Percentiles rank a stretch among this genome's conserved stretches.
Conservation (phyloP, 148 eudicot genomes). For the Simmondsia chinensis region DNA sequence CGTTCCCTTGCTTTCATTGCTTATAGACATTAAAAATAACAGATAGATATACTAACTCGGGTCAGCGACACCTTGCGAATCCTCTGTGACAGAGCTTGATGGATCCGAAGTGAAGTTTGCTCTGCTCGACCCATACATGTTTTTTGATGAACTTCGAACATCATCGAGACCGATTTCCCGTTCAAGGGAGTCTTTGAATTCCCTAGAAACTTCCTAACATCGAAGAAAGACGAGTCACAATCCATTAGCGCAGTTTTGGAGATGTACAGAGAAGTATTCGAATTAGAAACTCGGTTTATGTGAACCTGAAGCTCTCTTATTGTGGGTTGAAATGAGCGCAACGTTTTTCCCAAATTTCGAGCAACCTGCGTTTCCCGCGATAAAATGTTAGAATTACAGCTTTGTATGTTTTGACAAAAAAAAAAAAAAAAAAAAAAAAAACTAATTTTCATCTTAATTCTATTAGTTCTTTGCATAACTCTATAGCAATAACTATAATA, state of each 20-base stretch:
- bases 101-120: slow-evolving; percentile 20
- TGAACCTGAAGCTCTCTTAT: slow-evolving; percentile 88
- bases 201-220: slow-evolving; percentile 87
- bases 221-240: neutral
- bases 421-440: no score
- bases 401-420: no score
- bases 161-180: slow-evolving; percentile 94
- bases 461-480: no score
- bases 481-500: neutral
- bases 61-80: slow-evolving; percentile 31
- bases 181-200: slow-evolving; percentile 88
- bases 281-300: no score
- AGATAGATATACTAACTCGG: slow-evolving; percentile 48
- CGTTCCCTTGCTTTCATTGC: no score
- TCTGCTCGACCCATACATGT: slow-evolving; percentile 27
- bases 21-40: neutral
- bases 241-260: no score
- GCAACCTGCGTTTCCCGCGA: slow-evolving; percentile 58
- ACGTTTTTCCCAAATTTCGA: slow-evolving; percentile 72
- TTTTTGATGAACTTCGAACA: slow-evolving; percentile 25
- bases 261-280: no score
- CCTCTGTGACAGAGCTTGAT: slow-evolving; percentile 21
- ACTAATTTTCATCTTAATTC: no score
- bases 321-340: slow-evolving; percentile 91
- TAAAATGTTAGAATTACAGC: slow-evolving; percentile 2